Evolutionary conservation across 2,329 filamentous ascomycete genomes (phyloP), one percentile per base, ranked within the genome.

Genomic region (Colletotrichum simmondsii): DNA sequence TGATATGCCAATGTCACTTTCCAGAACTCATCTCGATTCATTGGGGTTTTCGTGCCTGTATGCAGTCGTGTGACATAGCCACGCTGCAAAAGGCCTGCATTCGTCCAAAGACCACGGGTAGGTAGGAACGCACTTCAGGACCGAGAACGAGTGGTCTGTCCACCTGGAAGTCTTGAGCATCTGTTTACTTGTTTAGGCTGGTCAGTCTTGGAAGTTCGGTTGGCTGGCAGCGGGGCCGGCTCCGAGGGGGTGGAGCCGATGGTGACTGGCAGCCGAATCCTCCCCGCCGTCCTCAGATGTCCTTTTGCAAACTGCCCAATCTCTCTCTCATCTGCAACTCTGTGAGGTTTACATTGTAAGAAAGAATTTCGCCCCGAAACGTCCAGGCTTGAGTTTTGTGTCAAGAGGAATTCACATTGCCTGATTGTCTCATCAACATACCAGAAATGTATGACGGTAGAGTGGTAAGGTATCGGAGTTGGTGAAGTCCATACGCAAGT

Each of bases 191-290:
- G 26, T 14, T 49, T 42, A 16, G 66, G 5, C 22, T 54, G 35
- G 49, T 64, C 62, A 28, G 35, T 58, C 49, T 24, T 24, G 30
- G 46, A 66, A n/a, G 35, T 26, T 35, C 22, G 49, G n/a, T 61
- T 62, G 42, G 26, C 35, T 24, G 8, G 28, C 46, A 49, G 49
- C 63, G 64, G 64, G 68, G 49, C 68, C 62, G 68, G 54, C 30
- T 53, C 68, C 68, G 56, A 71, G 30, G 42, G 26, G 56, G 68
- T 71, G 68, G 68, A 66, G 62, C 56, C 56, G 56, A 52, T 30
- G 5, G 19, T 49, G 42, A 49, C 42, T 7, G 19, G 61, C 53
- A 65, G 42, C 61, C 30, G 30, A 35, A 16, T 35, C 24, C 19
- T 62, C 46, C 42, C 58, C 14, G 53, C 35, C 42, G 42, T 16